phyloP scores from a whole-genome alignment of 192 early-diverging fungal species.

The Chytriomyces sp. region DNA sequence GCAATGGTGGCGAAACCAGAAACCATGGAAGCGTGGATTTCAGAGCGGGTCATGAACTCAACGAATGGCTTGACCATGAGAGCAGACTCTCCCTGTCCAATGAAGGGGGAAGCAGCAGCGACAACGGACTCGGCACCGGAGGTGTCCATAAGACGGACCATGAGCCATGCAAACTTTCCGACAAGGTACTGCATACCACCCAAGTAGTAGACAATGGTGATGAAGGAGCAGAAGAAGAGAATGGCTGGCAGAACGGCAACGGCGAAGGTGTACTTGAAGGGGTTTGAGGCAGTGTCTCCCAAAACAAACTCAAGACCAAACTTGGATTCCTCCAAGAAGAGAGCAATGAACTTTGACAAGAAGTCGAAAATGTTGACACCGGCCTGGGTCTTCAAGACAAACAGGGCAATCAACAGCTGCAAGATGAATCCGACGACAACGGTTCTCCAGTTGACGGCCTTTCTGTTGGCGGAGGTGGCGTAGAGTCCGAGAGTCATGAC shows the following conservation, averaged over 20 bases:
- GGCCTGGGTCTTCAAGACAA: constrained; percentile 73
- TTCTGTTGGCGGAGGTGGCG: constrained; percentile 65
- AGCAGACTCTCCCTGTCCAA: constrained; percentile 83
- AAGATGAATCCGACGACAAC: constrained; percentile 69
- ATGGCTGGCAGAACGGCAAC: constrained; percentile 80
- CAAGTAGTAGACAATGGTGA: constrained; percentile 83
- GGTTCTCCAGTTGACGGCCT: constrained; percentile 75
- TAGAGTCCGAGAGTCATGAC: constrained; percentile 58
- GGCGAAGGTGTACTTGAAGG: constrained; percentile 59
- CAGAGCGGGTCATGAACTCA: constrained; percentile 80
- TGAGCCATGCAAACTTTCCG: constrained; percentile 62
- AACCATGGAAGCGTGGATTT: constrained; percentile 85
- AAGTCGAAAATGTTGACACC: constrained; percentile 78
- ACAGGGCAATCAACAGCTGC: constrained; percentile 80
- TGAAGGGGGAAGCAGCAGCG: constrained; percentile 83
- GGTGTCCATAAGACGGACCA: constrained; percentile 71
- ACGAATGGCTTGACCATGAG: constrained; percentile 82
- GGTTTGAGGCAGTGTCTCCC: constrained; percentile 53
- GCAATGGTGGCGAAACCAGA: constrained; percentile 92
- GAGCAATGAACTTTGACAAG: constrained; percentile 59
- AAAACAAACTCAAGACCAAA: constrained; percentile 76
- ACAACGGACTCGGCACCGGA: constrained; percentile 86
- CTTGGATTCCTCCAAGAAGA: constrained; percentile 70
- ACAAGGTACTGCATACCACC: constrained; percentile 85
- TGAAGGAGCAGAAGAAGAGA: constrained; percentile 86